phyloP scores from a whole-genome alignment of 2,329 filamentous ascomycete genomes.

The Massarina eburnea region DNA sequence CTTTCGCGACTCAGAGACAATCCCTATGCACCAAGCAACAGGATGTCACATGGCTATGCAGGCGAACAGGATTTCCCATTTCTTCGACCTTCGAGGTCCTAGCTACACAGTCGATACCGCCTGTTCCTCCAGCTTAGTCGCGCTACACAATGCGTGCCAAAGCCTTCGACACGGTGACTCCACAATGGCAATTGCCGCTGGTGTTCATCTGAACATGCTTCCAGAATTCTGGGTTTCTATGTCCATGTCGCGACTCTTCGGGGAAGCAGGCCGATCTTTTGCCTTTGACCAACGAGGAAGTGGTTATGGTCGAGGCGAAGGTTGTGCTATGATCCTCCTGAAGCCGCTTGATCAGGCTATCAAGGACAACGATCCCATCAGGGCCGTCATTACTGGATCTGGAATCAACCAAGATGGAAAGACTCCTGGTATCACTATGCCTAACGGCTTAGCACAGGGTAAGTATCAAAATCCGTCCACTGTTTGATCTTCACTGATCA shows the following conservation, averaged over 20 bases:
- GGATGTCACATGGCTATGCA: conserved; percentile 28
- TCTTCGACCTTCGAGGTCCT: conserved; percentile 35
- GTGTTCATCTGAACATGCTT: conserved; percentile 23
- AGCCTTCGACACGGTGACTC: conserved; percentile 27
- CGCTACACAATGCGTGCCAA: conserved; percentile 32
- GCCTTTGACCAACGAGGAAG: conserved; percentile 54
- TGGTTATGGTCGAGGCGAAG: conserved; percentile 68
- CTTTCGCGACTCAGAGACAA: conserved; percentile 25
- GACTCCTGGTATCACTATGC: conserved; percentile 60
- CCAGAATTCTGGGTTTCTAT: conserved; percentile 29
- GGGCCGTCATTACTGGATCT: conserved; percentile 46
- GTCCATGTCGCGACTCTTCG: conserved; percentile 25
- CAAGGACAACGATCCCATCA: conserved; percentile 56
- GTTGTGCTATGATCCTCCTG: conserved; percentile 59
- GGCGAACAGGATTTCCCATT: conserved; percentile 32
- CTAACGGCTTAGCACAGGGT: conserved; percentile 55
- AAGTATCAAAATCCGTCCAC: neutral
- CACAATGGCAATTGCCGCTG: conserved; percentile 27
- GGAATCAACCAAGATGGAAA: conserved; percentile 55
- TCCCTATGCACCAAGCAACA: conserved; percentile 31
- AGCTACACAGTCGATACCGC: conserved; percentile 37
- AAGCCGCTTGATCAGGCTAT: conserved; percentile 62
- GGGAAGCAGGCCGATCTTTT: conserved; percentile 31
- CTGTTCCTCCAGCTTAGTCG: conserved; percentile 32
- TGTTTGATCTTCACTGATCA: neutral